Conservation (phyloP, 2,329 filamentous ascomycete genomes). For the Alternaria infectoria region DNA sequence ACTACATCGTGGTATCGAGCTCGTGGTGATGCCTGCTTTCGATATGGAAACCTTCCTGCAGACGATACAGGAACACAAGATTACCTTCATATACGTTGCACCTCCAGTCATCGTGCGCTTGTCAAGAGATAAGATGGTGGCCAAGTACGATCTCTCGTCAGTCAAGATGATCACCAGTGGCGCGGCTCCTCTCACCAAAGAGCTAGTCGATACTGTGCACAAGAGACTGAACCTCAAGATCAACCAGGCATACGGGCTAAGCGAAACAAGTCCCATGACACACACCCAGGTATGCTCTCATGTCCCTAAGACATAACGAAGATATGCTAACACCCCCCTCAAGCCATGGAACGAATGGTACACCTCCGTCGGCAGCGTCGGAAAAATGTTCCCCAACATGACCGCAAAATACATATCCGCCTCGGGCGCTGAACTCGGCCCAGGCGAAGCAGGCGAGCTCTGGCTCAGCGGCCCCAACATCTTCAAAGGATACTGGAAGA, state of each 20-base stretch:
- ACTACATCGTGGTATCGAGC: conserved; percentile 69
- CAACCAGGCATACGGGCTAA: conserved; percentile 34
- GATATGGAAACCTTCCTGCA: conserved; percentile 78
- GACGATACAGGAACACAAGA: conserved; percentile 73
- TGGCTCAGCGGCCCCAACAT: conserved; percentile 81
- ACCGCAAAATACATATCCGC: conserved; percentile 76
- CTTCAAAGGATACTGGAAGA: conserved; percentile 78
- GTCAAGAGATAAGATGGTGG: conserved; percentile 76
- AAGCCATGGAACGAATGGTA: conserved; percentile 36
- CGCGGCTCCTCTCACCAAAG: conserved; percentile 79
- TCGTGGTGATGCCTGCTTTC: conserved; percentile 77
- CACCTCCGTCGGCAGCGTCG: conserved; percentile 70
- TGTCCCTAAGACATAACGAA: too few relatives aligned
- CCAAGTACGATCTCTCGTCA: conserved; percentile 78
- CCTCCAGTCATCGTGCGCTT: conserved; percentile 82
- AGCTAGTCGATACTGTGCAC: conserved; percentile 78
- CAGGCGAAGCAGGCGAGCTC: conserved; percentile 62
- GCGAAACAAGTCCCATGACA: conserved; percentile 34
- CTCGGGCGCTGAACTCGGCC: conserved; percentile 61
- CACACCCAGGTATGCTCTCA: conserved; percentile 25
- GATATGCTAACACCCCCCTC: background rate
- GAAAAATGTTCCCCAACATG: conserved; percentile 77
- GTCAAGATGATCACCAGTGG: conserved; percentile 85
- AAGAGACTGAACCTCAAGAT: conserved; percentile 63
- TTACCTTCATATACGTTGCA: conserved; percentile 81